Conservation (phyloP, 331 rosid genomes). For the Telfairia occidentalis region DNA sequence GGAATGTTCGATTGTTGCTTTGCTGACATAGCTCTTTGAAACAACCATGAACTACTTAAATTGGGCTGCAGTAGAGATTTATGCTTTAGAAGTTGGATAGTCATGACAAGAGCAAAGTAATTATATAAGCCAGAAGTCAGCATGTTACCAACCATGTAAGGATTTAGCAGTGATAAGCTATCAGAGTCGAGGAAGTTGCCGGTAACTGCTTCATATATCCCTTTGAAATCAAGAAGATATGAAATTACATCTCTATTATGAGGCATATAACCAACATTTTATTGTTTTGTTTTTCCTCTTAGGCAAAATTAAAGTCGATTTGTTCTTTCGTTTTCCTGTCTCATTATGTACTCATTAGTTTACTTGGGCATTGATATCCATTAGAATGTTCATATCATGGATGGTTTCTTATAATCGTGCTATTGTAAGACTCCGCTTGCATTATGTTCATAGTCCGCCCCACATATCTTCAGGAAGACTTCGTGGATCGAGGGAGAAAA, state of each 20-base stretch:
- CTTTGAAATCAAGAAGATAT: slow-evolving; percentile 30
- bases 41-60: slow-evolving; percentile 90
- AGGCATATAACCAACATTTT: neutral
- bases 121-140: slow-evolving; percentile 9
- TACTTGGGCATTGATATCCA: no score
- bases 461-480: neutral
- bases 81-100: slow-evolving; percentile 13
- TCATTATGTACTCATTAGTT: neutral
- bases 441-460: neutral
- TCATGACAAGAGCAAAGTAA: slow-evolving; percentile 6
- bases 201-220: slow-evolving; percentile 68
- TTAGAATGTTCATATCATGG: no score
- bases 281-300: neutral
- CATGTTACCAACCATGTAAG: slow-evolving; percentile 67
- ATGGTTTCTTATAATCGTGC: neutral
- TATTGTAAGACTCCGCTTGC: neutral
- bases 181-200: slow-evolving; percentile 62
- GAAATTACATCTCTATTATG: neutral
- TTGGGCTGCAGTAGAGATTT: slow-evolving; percentile 57
- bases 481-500: neutral
- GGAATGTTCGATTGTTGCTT: slow-evolving; percentile 53
- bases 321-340: neutral
- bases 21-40: slow-evolving; percentile 99
- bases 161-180: slow-evolving; percentile 75
- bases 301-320: neutral